A percentile compares a stretch with the other conserved stretches of the same genome.
Conservation (phyloP, 768 basidiomycete species). For the Leccinum ochraceum region DNA sequence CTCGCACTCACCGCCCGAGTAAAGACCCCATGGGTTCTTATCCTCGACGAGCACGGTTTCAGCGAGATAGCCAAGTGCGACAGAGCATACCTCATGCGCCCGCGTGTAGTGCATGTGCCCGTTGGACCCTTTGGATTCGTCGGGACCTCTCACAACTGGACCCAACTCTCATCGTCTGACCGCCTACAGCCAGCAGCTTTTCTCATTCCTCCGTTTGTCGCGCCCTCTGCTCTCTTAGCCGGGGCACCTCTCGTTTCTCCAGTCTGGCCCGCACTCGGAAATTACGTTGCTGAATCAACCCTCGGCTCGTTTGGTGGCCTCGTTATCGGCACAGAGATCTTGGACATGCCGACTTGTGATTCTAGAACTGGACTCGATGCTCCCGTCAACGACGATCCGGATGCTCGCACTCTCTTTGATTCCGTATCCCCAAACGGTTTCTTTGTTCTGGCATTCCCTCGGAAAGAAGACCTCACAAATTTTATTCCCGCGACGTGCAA, state of each 20-base stretch:
- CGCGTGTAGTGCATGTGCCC: constrained; percentile 38
- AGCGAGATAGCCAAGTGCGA: constrained; percentile 33
- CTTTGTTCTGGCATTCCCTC: constrained; percentile 40
- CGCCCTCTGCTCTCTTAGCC: constrained; percentile 35
- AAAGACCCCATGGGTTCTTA: constrained; percentile 50
- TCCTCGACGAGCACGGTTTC: constrained; percentile 52
- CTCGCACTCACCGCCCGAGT: constrained; percentile 41
- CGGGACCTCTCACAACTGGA: constrained; percentile 24
- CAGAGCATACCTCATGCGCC: constrained; percentile 43
- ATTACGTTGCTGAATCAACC: constrained; percentile 30
- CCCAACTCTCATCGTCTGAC: constrained; percentile 35
- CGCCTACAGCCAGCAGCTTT: constrained; percentile 44
- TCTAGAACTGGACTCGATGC: background rate
- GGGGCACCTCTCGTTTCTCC: constrained; percentile 18
- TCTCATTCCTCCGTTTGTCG: constrained; percentile 63
- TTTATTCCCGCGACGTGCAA: constrained; percentile 40
- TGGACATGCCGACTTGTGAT: constrained; percentile 2
- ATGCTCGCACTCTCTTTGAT: background rate
- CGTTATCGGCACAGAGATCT: constrained; percentile 26
- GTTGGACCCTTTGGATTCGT: constrained; percentile 44
- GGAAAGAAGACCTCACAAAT: constrained; percentile 33
- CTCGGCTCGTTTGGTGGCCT: constrained; percentile 41
- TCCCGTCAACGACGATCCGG: background rate
- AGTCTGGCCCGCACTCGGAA: constrained; percentile 29
- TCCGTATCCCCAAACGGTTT: constrained; percentile 18